Conservation (phyloP, 345 rosid genomes). For the Mangifera indica region DNA sequence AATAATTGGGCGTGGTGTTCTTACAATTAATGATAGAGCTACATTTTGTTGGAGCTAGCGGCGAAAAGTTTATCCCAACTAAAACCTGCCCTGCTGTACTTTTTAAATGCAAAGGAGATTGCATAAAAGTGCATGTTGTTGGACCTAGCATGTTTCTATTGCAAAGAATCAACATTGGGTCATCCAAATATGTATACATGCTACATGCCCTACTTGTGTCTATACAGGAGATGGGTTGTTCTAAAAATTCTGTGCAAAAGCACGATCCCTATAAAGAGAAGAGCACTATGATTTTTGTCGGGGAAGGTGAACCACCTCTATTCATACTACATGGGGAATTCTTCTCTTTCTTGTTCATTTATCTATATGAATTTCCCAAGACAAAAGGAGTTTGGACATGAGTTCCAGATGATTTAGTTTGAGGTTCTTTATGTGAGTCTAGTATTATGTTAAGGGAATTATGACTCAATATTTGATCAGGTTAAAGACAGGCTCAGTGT, state of each 20-base stretch:
- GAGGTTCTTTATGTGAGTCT: background rate
- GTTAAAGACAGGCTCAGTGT: background rate
- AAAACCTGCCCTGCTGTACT: constrained; percentile 22
- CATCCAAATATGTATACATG: background rate
- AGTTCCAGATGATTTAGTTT: background rate
- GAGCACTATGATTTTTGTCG: background rate
- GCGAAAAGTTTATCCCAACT: constrained; percentile 18
- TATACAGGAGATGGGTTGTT: constrained; percentile 6
- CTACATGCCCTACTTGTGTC: background rate
- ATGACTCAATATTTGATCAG: background rate
- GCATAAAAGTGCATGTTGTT: constrained; percentile 5
- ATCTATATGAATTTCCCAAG: constrained; percentile 20
- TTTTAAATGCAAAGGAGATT: constrained; percentile 14
- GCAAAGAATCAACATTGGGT: background rate
- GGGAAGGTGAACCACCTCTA: constrained; percentile 1
- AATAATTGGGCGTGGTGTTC: constrained; percentile 11
- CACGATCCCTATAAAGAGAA: constrained; percentile 6
- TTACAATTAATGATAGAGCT: constrained; percentile 2
- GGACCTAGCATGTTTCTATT: constrained; percentile 1
- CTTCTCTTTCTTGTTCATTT: constrained; percentile 30
- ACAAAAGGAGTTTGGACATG: constrained; percentile 20
- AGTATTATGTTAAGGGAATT: background rate
- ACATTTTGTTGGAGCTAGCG: constrained; percentile 7
- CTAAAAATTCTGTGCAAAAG: constrained; percentile 1
- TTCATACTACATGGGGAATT: constrained; percentile 24